phyloP scores from a whole-genome alignment of 495 filamentous ascomycete species.

The Annulohypoxylon nitens region DNA sequence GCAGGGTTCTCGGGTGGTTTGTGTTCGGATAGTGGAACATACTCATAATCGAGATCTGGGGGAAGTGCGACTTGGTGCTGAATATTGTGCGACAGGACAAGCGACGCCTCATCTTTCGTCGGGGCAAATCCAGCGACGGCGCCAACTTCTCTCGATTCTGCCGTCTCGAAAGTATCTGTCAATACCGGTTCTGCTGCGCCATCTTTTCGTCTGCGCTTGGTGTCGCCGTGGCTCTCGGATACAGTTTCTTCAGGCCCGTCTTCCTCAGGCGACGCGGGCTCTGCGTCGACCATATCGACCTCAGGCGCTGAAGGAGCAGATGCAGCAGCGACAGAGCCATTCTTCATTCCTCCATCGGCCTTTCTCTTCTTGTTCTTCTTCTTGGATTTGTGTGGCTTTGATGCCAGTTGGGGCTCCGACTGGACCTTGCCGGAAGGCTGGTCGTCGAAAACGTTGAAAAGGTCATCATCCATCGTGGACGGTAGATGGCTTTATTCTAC shows the following conservation, averaged over 20 bases:
- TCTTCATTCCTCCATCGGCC: conserved; percentile 80
- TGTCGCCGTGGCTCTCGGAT: conserved; percentile 64
- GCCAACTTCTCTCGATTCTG: conserved; percentile 88
- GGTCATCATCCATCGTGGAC: conserved; percentile 78
- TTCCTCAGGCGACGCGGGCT: conserved; percentile 53
- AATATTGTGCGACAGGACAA: conserved; percentile 94
- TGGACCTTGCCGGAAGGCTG: conserved; percentile 49
- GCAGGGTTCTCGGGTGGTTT: conserved; percentile 87
- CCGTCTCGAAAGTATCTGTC: conserved; percentile 95
- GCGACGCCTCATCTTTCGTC: conserved; percentile 68
- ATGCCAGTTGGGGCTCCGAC: conserved; percentile 59
- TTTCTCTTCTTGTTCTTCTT: conserved; percentile 84
- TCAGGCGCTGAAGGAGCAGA: conserved; percentile 53
- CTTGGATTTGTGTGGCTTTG: conserved; percentile 53
- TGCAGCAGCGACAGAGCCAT: conserved; percentile 55
- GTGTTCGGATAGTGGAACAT: conserved; percentile 92
- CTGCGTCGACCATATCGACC: conserved; percentile 64
- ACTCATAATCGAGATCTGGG: conserved; percentile 84
- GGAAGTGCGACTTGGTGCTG: conserved; percentile 97
- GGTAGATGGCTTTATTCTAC: not conserved
- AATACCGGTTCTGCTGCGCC: conserved; percentile 83
- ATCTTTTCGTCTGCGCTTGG: conserved; percentile 82
- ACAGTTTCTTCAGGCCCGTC: conserved; percentile 52
- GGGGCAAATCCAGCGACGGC: conserved; percentile 84
- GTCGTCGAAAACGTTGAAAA: conserved; percentile 88